Evolutionary conservation across 2,329 filamentous ascomycete genomes (phyloP).

Genomic region (Tolypocladium amazonense): DNA sequence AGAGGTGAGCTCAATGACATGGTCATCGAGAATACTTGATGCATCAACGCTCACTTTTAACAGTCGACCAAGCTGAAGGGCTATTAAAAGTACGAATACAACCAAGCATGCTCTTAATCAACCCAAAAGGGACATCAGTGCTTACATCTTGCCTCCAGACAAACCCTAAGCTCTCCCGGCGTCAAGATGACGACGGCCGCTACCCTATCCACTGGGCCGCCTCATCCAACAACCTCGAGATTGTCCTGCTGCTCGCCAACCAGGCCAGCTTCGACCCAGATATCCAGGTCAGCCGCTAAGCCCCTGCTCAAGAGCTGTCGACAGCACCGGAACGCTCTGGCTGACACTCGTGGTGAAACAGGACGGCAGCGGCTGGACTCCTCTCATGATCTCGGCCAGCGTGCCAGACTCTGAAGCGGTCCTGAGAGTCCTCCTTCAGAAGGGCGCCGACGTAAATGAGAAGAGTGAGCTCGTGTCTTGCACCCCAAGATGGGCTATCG

Average conservation of each 20-base stretch:
- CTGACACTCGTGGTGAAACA: conserved; percentile 15
- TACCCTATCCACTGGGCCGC: conserved; percentile 91
- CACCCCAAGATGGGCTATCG: too few relatives aligned
- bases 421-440: conserved; percentile 55
- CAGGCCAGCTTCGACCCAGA: conserved; percentile 73
- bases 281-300: conserved; percentile 45
- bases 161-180: conserved; percentile 64
- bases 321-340: not conserved
- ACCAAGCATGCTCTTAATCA: not conserved
- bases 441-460: conserved; percentile 61
- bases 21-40: too few relatives aligned
- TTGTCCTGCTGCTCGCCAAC: conserved; percentile 62
- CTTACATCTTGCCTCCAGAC: conserved; percentile 35
- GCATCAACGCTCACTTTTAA: not conserved
- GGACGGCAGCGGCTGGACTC: conserved; percentile 74
- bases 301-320: not conserved
- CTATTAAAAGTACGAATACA: conserved; percentile 6
- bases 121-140: not conserved
- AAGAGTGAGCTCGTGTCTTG: conserved; percentile 42
- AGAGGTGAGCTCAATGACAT: conserved; percentile 46
- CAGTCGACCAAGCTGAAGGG: conserved; percentile 8
- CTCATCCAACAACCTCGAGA: conserved; percentile 68
- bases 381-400: conserved; percentile 72
- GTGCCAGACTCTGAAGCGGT: conserved; percentile 61
- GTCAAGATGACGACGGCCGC: conserved; percentile 76